Evolutionary conservation across 306 rosid genomes (phyloP), one percentile per base, ranked within the genome.

Genomic region (Malus asiatica): DNA sequence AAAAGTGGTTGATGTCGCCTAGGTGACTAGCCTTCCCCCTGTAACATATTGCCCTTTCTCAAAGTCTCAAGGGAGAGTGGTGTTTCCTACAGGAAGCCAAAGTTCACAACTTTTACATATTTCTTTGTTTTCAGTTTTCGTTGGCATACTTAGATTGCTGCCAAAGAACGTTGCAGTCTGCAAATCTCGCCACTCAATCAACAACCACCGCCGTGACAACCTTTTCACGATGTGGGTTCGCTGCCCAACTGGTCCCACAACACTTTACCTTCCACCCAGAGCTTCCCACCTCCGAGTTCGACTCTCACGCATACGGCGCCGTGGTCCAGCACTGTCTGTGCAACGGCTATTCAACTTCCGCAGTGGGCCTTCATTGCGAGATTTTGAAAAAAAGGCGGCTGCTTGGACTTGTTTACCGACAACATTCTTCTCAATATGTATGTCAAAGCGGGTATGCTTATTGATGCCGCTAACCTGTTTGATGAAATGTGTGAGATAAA

Each of bases 391-490:
- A 71, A 80, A 77, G 87, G 88, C 22, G 70, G 70, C 30, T 77
- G 88, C 75, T 71, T 84, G 78, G 85, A 87, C 72, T 30, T 87
- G 72, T 87, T 87, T 64, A 84, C 86, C 30, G 27, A 8, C 67
- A 87, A 87, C 79, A 71, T 82, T 63, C 86, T 87, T 18, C 79
- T 84, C 13, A 79, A 87, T 45, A 3, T 66, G 59, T 80, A 84
- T 23, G 85, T 66, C 25, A 87, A 84, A 63, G 75, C 52, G 20
- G 85, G 80, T 35, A 45, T 65, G 13, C 44, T 82, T n/a, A 1
- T 40, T 18, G 30, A 64, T 52, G 87, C 90, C 2, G 4, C 29
- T 52, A 87, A 42, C 35, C 44, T 82, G 85, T 87, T 87, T 30
- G 85, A 87, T 27, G 88, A 84, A 80, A 82, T 87, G 81, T 79